These are phyloP conservation scores for Oryza rufipogon DNA, from an alignment of 176 grass and related monocot species.

Conservation along the genomic window DNA sequence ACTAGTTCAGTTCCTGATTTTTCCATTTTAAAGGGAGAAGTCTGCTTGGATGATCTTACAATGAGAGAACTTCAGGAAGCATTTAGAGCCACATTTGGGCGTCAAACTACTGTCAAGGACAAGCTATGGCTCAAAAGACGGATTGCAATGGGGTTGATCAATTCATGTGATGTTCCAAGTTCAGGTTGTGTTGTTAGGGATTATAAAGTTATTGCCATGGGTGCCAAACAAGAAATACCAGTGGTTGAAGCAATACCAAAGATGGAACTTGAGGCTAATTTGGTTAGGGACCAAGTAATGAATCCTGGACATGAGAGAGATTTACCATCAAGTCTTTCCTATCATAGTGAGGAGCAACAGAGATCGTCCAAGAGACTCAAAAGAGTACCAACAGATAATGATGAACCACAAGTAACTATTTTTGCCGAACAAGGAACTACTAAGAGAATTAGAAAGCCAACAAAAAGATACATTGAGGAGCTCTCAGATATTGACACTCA, in stretches of 20 bases:
- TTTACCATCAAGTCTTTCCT: constrained; percentile 48
- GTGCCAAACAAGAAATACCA: constrained; percentile 39
- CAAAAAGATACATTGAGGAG: constrained; percentile 97
- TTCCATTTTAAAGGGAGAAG: constrained; percentile 81
- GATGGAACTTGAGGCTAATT: constrained; percentile 37
- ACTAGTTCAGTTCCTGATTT: constrained; percentile 75
- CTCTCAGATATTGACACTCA: constrained; percentile 62
- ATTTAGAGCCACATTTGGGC: constrained; percentile 92
- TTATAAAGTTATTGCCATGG: constrained; percentile 63
- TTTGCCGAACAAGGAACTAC: constrained; percentile 38
- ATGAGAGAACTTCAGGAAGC: constrained; percentile 97
- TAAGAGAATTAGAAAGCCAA: constrained; percentile 94
- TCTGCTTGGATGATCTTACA: constrained; percentile 84
- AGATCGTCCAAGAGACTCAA: constrained; percentile 60
- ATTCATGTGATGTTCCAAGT: constrained; percentile 85
- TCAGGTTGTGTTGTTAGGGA: constrained; percentile 81
- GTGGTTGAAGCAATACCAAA: constrained; percentile 16
- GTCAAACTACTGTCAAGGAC: constrained; percentile 93
- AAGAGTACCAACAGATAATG: constrained; percentile 34
- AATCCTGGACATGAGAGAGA: constrained; percentile 39
- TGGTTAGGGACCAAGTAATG: constrained; percentile 49
- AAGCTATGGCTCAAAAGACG: constrained; percentile 98
- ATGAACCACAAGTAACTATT: constrained; percentile 48
- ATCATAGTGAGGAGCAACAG: constrained; percentile 56
- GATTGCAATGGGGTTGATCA: constrained; percentile 91